phyloP scores from a whole-genome alignment of 1,284 basidiomycete species.

The Fistulinella cinereoalba region DNA sequence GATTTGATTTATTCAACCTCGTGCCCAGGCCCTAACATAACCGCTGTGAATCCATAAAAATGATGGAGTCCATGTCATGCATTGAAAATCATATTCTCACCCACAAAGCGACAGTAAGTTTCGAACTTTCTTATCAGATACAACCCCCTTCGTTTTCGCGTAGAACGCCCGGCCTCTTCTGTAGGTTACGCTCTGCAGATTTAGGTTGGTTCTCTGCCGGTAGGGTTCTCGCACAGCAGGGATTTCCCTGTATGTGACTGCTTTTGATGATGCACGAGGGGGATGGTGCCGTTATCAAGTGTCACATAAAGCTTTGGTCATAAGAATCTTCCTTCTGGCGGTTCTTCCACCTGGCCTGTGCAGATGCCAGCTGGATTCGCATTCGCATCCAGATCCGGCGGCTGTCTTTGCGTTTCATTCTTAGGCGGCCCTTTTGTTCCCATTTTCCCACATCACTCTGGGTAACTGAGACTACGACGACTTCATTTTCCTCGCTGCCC shows the following conservation, averaged over 20 bases:
- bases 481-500: not conserved
- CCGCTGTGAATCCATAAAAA: too few species aligned
- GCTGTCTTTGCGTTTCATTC: not conserved
- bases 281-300: constrained; percentile 14
- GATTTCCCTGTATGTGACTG: constrained; percentile 21
- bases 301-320: constrained; percentile 10
- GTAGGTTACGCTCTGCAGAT: constrained; percentile 5
- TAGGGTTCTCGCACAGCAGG: constrained; percentile 20
- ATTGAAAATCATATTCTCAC: too few species aligned
- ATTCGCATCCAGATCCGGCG: constrained; percentile 1
- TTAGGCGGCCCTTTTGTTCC: not conserved
- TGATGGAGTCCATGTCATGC: too few species aligned
- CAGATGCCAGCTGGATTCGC: constrained; percentile 20
- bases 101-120: too few species aligned
- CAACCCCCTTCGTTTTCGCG: too few species aligned
- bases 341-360: constrained; percentile 13
- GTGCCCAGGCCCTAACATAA: too few species aligned
- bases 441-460: not conserved
- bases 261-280: constrained; percentile 28
- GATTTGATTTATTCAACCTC: too few species aligned
- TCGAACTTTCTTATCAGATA: too few species aligned
- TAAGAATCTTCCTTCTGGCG: constrained; percentile 3
- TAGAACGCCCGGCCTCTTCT: too few species aligned
- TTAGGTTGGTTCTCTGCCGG: not conserved
- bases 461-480: not conserved